Conservation (phyloP, 2,329 filamentous ascomycete species). For the Ophiocordyceps unilateralis region DNA sequence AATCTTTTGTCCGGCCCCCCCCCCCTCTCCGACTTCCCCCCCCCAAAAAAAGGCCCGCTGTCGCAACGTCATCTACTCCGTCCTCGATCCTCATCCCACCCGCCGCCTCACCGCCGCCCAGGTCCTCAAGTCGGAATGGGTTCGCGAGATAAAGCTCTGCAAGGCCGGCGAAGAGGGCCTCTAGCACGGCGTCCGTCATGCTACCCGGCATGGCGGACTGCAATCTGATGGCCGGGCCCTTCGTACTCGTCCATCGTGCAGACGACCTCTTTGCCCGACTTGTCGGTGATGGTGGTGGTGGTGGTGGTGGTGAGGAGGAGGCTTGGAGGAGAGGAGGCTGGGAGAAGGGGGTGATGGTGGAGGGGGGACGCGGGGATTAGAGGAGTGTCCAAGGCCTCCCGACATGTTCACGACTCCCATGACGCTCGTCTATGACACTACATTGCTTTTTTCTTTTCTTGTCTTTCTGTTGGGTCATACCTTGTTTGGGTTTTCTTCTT, state of each 20-base stretch:
- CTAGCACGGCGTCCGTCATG: constrained; percentile 26
- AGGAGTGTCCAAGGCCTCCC: too few relatives aligned
- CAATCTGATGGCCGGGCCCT: constrained; percentile 3
- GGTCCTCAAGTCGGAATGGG: constrained; percentile 96
- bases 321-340: neutral
- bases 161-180: constrained; percentile 92
- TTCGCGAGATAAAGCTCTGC: constrained; percentile 91
- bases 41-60: constrained; percentile 56
- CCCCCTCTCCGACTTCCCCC: neutral
- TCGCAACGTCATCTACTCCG: constrained; percentile 97
- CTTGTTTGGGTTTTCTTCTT: too few relatives aligned
- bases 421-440: too few relatives aligned
- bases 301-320: neutral
- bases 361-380: too few relatives aligned
- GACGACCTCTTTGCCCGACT: constrained; percentile 4
- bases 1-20: neutral
- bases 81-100: constrained; percentile 83
- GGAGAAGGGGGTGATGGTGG: too few relatives aligned
- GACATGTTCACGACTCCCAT: too few relatives aligned
- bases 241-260: constrained; percentile 10
- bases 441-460: too few relatives aligned
- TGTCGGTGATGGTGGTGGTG: too few relatives aligned
- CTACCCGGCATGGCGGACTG: constrained; percentile 11
- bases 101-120: constrained; percentile 91
- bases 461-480: too few relatives aligned